These are phyloP conservation scores for Tieghemiomyces parasiticus DNA, from an alignment of 192 early-diverging fungal species.

Conservation along the genomic window DNA sequence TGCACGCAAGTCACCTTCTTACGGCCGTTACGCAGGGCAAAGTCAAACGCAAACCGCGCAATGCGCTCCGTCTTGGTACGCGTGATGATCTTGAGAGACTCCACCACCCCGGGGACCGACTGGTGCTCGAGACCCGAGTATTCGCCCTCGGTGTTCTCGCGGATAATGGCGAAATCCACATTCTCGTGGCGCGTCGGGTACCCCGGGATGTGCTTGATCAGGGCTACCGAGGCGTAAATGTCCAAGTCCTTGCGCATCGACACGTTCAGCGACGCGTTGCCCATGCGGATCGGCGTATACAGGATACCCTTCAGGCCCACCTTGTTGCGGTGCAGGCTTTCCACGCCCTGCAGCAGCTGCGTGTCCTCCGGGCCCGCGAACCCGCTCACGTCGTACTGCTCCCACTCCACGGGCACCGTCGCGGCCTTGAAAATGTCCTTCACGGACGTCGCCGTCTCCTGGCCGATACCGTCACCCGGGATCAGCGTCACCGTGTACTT, in stretches of 20 bases:
- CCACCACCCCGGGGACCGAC: constrained; percentile 95
- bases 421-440: constrained; percentile 90
- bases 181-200: constrained; percentile 77
- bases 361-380: constrained; percentile 69
- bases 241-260: constrained; percentile 94
- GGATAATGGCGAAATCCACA: constrained; percentile 97
- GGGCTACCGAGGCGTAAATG: constrained; percentile 91
- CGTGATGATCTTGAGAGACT: constrained; percentile 97
- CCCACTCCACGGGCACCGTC: constrained; percentile 89
- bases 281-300: constrained; percentile 75
- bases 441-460: constrained; percentile 79
- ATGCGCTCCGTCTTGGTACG: constrained; percentile 97
- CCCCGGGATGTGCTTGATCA: constrained; percentile 81
- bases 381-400: constrained; percentile 93
- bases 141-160: constrained; percentile 99
- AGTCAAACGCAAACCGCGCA: constrained; percentile 97
- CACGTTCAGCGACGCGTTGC: constrained; percentile 94
- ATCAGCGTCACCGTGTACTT: constrained; percentile 93
- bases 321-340: constrained; percentile 87
- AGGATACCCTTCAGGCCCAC: constrained; percentile 91
- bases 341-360: constrained; percentile 79
- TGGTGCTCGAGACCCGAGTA: constrained; percentile 98
- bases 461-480: constrained; percentile 96
- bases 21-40: constrained; percentile 89
- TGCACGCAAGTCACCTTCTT: constrained; percentile 98